Evolutionary conservation across 2,329 filamentous ascomycete genomes (phyloP), one percentile per base, ranked within the genome.

Genomic region (Arthrobotrys pseudoclavata): DNA sequence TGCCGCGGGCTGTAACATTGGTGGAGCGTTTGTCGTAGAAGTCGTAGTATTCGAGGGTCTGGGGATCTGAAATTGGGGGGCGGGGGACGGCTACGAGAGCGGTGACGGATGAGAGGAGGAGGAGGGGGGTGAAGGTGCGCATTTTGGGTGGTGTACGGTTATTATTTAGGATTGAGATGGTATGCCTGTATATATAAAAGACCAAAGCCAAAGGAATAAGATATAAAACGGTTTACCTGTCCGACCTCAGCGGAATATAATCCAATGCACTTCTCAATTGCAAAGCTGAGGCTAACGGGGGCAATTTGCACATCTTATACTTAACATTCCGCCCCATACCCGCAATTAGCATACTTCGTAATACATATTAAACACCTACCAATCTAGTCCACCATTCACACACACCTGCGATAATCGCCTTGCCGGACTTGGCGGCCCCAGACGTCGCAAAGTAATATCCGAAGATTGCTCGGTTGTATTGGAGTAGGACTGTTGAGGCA

Each of bases 1-100:
- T 47, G 6, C 74, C 74, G 3, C 72, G 24, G 29, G 42, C 42
- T 4, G 48, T 34, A 15, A 34, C 34, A 42, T 77, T 63, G 37
- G 37, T 13, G 2, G 66, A 57, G 0, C 42, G 42, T 22, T 69
- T 24, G 9, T 50, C 48, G 18, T 60, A 61, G 37, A 76, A 4
- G 5, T 66, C 29, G 29, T 37, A 60, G 13, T 34, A 50, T 4
- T 52, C 52, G 9, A 69, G 9, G 4, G 67, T 60, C 24, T n/a
- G 29, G n/a, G 45, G n/a, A 22, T 67, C 37, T 29, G 42, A n/a
- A 10, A 50, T 5, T 4, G 9, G 47, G 3, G 50, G 26, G 20
- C 74, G 67, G 4, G 67, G 60, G 1, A 63, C 52, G 10, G 67
- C 67, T 1, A 77, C 74, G 4, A 77, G 61, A 12, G 67, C 74